These are phyloP conservation scores for Geotrichum histeridarum DNA, from an alignment of 1,139 yeast species.

Conservation along the genomic window DNA sequence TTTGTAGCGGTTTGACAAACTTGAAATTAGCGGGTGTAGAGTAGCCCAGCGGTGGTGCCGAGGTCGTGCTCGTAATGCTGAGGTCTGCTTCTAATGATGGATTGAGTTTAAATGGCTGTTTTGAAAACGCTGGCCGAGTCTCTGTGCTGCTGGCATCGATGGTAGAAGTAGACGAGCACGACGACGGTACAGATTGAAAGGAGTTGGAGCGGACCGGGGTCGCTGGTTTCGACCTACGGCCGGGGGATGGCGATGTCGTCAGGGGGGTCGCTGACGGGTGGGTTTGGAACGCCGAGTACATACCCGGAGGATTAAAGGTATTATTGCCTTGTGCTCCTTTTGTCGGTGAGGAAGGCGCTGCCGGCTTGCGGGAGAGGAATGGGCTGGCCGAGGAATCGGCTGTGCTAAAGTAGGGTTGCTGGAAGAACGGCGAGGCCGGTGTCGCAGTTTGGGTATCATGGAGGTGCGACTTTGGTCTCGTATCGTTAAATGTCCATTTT, in stretches of 20 bases:
- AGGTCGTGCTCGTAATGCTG: slow-evolving; percentile 15
- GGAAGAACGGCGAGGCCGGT: slow-evolving; percentile 14
- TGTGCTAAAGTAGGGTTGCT: slow-evolving; percentile 16
- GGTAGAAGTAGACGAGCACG: slow-evolving; percentile 12
- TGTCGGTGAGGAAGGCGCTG: neutral
- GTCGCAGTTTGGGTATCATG: neutral
- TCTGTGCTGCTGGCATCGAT: neutral
- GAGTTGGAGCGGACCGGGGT: neutral
- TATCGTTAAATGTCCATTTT: slow-evolving; percentile 10
- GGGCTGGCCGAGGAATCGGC: slow-evolving; percentile 8
- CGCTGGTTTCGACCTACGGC: neutral
- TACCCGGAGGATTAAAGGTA: slow-evolving; percentile 6
- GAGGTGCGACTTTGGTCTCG: slow-evolving; percentile 8
- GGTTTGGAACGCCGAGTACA: slow-evolving; percentile 1
- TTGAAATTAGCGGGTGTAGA: slow-evolving; percentile 46
- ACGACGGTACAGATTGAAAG: neutral
- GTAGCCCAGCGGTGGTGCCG: neutral
- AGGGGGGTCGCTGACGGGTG: slow-evolving; percentile 19
- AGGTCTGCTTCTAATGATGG: slow-evolving; percentile 27
- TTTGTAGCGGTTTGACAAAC: slow-evolving; percentile 75
- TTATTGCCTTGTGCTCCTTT: slow-evolving; percentile 9
- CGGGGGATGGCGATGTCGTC: slow-evolving; percentile 18
- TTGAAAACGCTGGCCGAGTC: neutral
- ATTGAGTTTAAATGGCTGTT: slow-evolving; percentile 22
- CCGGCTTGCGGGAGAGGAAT: neutral